Base-by-base conservation (phyloP, 2,329 filamentous ascomycete species). In the Helotiales sp. region DNA sequence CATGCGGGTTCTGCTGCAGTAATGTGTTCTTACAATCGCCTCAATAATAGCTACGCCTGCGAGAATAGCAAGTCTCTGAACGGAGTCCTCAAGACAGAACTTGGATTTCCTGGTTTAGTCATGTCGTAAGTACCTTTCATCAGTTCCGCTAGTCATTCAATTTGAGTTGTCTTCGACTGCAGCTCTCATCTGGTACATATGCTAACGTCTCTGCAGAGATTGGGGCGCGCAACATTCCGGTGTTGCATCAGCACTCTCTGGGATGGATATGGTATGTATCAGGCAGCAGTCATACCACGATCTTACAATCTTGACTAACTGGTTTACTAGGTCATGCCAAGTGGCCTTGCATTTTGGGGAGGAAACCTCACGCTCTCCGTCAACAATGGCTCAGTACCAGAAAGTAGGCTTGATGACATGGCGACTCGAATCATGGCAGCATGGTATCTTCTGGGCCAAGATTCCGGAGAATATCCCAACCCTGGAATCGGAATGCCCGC, bases 41-140 rank as follows among this genome's bases (percentile, higher is more conserved):
- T 91, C 69, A 92, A 92, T 76, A 88, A 89, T 64, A 88, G 86
- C 28, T 84, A 90, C 65, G 87, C 87, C 1, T 93, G 90, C 72
- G 85, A 89, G 67, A 93, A 96, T 77, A 90, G 89, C 71, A 92
- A 93, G 76, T 80, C 93, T 1, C 83, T 95, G 69, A 96, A 96
- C 72, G 90, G 90, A 0, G 82, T 96, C 7, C 81, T 96, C 45
- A 96, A 96, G 75, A 91, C 93, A 63, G 92, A 96, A 77, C 83
- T 96, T 1, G 92, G 92, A 2, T 96, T 96, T 75, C 91, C 96
- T 75, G 93, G 93, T 0, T 94, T 93, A 63, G 86, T 95, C n/a
- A 91, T 95, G 82, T 90, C 87, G 57, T 49, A 24, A 37, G 60
- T 52, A 28, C 22, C 11, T 22, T 50, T 24, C 40, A 32, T 30